Conservation (phyloP, 371 early-diverging fungal genomes). For the Mortierella sp. region DNA sequence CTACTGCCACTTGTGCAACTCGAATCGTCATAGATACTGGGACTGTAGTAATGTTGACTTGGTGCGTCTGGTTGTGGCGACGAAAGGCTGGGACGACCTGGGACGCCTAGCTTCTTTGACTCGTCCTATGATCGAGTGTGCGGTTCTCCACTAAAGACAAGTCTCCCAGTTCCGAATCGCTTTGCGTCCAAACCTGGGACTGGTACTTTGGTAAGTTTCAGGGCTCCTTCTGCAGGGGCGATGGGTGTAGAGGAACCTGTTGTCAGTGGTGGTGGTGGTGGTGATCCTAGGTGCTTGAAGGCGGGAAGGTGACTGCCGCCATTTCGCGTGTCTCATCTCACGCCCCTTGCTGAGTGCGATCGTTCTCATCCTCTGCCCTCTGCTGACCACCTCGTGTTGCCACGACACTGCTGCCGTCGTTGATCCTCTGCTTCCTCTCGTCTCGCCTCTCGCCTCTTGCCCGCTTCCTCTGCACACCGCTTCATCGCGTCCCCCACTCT, state of each 20-base stretch:
- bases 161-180: slow-evolving; percentile 11
- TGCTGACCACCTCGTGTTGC: too few relatives aligned
- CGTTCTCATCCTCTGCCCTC: too few relatives aligned
- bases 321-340: too few relatives aligned
- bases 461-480: not conserved
- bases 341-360: too few relatives aligned
- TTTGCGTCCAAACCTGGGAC: slow-evolving; percentile 1
- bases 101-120: slow-evolving; percentile 31
- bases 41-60: not conserved
- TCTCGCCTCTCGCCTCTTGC: not conserved
- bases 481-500: not conserved
- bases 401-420: not conserved
- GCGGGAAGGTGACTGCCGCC: too few relatives aligned
- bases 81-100: slow-evolving; percentile 4
- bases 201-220: slow-evolving; percentile 24
- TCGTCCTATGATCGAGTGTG: slow-evolving; percentile 44
- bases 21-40: not conserved
- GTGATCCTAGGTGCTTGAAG: too few relatives aligned
- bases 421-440: not conserved
- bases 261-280: too few relatives aligned
- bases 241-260: not conserved
- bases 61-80: slow-evolving; percentile 3
- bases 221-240: slow-evolving; percentile 36
- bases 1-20: not conserved
- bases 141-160: slow-evolving; percentile 22